Conservation (phyloP, 2,329 filamentous ascomycete genomes). For the Volutella citrinella region DNA sequence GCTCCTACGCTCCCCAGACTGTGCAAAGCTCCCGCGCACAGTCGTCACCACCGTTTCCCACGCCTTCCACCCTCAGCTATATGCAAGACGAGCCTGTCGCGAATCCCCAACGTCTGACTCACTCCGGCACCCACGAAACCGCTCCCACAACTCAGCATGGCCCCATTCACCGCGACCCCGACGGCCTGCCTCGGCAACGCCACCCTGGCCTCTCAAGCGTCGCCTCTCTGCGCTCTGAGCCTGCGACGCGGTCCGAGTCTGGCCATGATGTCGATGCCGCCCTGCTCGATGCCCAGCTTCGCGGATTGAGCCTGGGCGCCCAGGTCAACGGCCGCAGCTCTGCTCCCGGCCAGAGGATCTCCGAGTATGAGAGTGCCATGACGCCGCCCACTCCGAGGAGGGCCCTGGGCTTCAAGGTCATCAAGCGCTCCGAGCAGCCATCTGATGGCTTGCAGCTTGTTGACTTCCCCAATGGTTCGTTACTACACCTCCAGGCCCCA, state of each 20-base stretch:
- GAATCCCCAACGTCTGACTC: slow-evolving; percentile 41
- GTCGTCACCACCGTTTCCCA: slow-evolving; percentile 36
- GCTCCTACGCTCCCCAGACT: slow-evolving; percentile 35
- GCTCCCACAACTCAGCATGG: slow-evolving; percentile 53
- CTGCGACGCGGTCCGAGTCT: slow-evolving; percentile 24
- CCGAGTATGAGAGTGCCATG: slow-evolving; percentile 60
- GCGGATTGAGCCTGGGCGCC: slow-evolving; percentile 46
- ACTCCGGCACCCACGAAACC: slow-evolving; percentile 33
- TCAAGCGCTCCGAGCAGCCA: slow-evolving; percentile 42
- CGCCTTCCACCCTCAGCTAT: slow-evolving; percentile 48
- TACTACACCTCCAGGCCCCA: neutral
- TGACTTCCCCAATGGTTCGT: slow-evolving; percentile 79
- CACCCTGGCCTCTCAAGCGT: slow-evolving; percentile 31
- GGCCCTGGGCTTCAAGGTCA: slow-evolving; percentile 53
- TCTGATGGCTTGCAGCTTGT: slow-evolving; percentile 42
- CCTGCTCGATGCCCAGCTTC: slow-evolving; percentile 48
- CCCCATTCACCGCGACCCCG: slow-evolving; percentile 43
- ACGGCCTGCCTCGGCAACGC: slow-evolving; percentile 33
- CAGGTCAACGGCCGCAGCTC: slow-evolving; percentile 25
- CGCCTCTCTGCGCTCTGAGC: slow-evolving; percentile 34
- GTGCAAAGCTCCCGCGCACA: slow-evolving; percentile 52
- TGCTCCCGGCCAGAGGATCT: slow-evolving; percentile 51
- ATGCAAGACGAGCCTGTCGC: slow-evolving; percentile 60
- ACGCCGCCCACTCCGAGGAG: slow-evolving; percentile 45
- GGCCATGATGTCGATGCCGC: slow-evolving; percentile 36